Percentiles rank a stretch among this genome's conserved stretches.
Evolutionary conservation across 139 green algal species (phyloP).

Genomic region (Closterium sp.): DNA sequence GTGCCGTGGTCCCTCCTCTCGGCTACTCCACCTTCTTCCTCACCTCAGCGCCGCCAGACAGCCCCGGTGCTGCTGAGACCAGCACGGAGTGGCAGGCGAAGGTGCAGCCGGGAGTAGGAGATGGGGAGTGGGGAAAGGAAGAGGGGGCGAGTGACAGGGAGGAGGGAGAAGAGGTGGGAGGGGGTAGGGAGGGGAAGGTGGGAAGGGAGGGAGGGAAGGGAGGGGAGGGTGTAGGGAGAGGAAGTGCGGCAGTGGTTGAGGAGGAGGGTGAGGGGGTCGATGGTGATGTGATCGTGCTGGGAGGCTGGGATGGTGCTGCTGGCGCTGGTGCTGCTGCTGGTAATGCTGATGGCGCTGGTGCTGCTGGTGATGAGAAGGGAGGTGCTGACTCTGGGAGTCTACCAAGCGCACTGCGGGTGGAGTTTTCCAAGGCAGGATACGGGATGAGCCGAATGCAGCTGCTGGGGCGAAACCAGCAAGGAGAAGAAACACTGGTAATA

Average conservation of each 20-base stretch:
- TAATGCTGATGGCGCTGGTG: not conserved
- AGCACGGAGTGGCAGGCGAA: not conserved
- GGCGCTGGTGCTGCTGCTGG: not conserved
- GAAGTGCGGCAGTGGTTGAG: not conserved
- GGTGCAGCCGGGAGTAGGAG: not conserved
- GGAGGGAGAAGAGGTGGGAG: not conserved
- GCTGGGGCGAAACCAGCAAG: not conserved
- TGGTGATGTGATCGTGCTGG: not conserved
- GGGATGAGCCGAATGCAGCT: not conserved
- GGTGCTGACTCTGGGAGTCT: too few species aligned
- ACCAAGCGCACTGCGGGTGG: not conserved
- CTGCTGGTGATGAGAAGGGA: too few species aligned
- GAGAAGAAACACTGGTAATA: not conserved
- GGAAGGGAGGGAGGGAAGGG: not conserved
- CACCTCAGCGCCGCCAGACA: not conserved
- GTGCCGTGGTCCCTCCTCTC: constrained; percentile 16
- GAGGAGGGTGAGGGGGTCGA: not conserved
- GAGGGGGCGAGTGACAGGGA: not conserved
- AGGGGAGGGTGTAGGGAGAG: not conserved
- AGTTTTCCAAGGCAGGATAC: not conserved
- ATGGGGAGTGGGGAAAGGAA: not conserved
- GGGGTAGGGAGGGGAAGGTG: not conserved
- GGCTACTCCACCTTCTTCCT: constrained; percentile 48
- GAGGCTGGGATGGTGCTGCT: not conserved
- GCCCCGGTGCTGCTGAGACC: not conserved